Conservation (phyloP, 805 yeast species). For the Ogataea naganishii region DNA sequence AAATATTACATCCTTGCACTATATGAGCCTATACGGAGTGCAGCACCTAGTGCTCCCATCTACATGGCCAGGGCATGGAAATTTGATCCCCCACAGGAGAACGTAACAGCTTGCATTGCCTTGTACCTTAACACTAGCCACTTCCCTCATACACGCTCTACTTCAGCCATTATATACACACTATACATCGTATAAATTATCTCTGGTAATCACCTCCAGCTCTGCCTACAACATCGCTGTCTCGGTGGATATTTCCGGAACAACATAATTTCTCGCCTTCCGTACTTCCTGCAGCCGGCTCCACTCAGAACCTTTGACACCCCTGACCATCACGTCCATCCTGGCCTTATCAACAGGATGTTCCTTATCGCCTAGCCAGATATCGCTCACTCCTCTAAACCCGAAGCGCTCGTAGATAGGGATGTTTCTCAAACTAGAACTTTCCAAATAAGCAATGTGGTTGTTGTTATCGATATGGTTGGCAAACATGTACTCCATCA, state of each 20-base stretch:
- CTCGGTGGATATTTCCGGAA: conserved; percentile 14
- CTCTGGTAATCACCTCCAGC: neutral
- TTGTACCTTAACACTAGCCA: neutral
- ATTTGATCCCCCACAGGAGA: too few species aligned
- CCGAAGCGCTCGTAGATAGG: conserved; percentile 48
- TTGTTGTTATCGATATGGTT: conserved; percentile 34
- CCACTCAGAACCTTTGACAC: conserved; percentile 24
- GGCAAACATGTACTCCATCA: conserved; percentile 40
- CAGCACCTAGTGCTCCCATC: too few species aligned
- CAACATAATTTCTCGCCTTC: conserved; percentile 13
- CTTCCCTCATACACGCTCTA: neutral
- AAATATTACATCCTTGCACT: too few species aligned
- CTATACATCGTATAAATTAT: conserved; percentile 1
- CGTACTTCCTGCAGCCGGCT: conserved; percentile 16
- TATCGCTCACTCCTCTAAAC: conserved; percentile 39
- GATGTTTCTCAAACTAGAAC: conserved; percentile 34
- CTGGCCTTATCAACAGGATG: conserved; percentile 22
- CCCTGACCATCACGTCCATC: conserved; percentile 31
- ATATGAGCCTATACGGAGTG: too few species aligned
- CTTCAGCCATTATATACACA: conserved; percentile 1
- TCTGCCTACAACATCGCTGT: conserved; percentile 1
- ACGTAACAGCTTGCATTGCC: too few species aligned
- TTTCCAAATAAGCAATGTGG: conserved; percentile 39
- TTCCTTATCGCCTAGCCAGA: conserved; percentile 28
- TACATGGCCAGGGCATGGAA: too few species aligned